phyloP scores from a whole-genome alignment of 805 yeast species.

The Pichia cabralensis region DNA sequence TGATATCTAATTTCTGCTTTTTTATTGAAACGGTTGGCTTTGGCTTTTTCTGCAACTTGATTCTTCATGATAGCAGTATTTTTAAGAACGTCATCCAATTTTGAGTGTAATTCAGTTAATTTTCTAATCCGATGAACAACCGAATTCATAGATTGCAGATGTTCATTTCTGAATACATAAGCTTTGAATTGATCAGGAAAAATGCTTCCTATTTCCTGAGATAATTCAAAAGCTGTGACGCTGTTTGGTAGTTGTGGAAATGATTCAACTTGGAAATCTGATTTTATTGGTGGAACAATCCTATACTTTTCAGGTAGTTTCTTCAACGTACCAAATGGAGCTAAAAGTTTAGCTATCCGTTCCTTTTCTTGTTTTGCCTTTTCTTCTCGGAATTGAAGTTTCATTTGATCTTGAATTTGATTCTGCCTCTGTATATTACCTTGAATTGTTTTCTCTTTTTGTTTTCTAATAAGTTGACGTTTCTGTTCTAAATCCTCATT shows the following conservation, averaged over 20 bases:
- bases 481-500: neutral
- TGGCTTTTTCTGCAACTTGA: conserved; percentile 4
- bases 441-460: conserved; percentile 3
- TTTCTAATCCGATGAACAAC: conserved; percentile 7
- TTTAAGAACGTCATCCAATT: conserved; percentile 3
- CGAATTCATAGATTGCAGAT: conserved; percentile 6
- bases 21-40: neutral
- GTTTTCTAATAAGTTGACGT: conserved; percentile 6
- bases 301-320: conserved; percentile 10
- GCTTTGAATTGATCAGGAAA: conserved; percentile 2
- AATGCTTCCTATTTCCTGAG: conserved; percentile 1
- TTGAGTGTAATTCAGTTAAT: conserved; percentile 3
- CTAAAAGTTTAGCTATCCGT: too few species aligned
- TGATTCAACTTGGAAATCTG: neutral
- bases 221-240: conserved; percentile 4
- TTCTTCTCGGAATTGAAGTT: neutral
- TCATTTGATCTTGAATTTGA: neutral
- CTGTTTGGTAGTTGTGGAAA: conserved; percentile 5
- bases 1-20: conserved; percentile 8
- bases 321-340: too few species aligned
- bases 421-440: conserved; percentile 4
- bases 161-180: conserved; percentile 2
- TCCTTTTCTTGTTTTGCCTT: conserved; percentile 1
- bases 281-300: neutral
- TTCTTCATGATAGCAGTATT: conserved; percentile 1